Evolutionary conservation across 345 rosid genomes (phyloP).

Genomic region (Citrus sp.): DNA sequence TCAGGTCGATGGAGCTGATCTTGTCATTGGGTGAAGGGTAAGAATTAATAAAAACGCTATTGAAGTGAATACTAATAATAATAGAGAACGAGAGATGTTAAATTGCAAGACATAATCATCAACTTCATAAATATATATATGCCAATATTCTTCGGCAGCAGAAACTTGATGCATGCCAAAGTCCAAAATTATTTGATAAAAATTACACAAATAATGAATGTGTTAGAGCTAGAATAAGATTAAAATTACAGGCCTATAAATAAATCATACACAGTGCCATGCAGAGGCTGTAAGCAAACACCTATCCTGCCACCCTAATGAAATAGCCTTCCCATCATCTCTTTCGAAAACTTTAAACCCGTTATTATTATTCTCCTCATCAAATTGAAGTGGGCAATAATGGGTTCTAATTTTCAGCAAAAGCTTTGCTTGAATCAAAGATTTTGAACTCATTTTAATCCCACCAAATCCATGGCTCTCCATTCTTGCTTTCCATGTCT

Average conservation of each 20-base stretch:
- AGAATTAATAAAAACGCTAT: too few relatives aligned
- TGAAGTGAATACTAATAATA: too few relatives aligned
- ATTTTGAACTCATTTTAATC: slow-evolving; percentile 48
- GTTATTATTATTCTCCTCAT: slow-evolving; percentile 33
- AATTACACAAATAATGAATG: slow-evolving; percentile 10
- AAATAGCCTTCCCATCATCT: slow-evolving; percentile 52
- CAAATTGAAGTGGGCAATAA: slow-evolving; percentile 39
- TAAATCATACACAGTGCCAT: slow-evolving; percentile 45
- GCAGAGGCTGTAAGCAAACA: slow-evolving; percentile 57
- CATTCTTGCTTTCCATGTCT: slow-evolving; percentile 62
- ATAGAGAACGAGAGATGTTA: too few relatives aligned
- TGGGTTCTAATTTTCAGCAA: slow-evolving; percentile 53
- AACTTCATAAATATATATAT: too few relatives aligned
- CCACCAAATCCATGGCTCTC: slow-evolving; percentile 55
- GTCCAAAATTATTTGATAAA: not conserved
- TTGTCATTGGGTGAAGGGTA: too few relatives aligned
- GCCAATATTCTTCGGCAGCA: not conserved
- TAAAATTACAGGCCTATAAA: not conserved
- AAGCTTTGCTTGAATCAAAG: slow-evolving; percentile 64
- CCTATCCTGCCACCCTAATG: slow-evolving; percentile 66
- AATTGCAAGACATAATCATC: too few relatives aligned
- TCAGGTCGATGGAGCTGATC: too few relatives aligned
- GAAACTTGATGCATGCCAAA: not conserved
- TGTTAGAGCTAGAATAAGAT: slow-evolving; percentile 16
- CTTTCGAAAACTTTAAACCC: slow-evolving; percentile 54